These are phyloP conservation scores for Puccinia triticina DNA, from an alignment of 1,284 basidiomycete genomes.

Conservation along the genomic window DNA sequence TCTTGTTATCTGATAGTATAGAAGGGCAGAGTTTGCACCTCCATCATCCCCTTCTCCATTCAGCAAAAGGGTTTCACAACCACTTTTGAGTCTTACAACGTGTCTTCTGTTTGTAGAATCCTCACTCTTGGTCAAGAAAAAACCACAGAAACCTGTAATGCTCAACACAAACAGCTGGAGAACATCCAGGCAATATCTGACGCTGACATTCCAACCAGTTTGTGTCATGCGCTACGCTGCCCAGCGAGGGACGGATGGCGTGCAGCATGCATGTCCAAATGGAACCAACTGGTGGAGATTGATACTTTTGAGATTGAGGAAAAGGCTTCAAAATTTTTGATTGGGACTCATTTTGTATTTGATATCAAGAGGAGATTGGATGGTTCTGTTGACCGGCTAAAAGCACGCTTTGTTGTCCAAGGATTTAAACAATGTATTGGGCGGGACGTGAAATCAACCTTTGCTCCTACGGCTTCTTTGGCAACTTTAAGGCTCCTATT, in stretches of 20 bases:
- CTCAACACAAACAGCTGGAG: too few species aligned
- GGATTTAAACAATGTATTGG: neutral
- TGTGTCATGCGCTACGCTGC: neutral
- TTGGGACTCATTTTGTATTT: too few species aligned
- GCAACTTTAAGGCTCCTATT: neutral
- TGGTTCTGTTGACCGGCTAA: neutral
- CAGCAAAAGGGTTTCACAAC: too few species aligned
- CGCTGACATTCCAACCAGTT: neutral
- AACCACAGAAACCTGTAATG: too few species aligned
- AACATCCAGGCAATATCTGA: too few species aligned
- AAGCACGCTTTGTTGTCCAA: slow-evolving; percentile 8
- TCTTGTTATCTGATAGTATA: too few species aligned
- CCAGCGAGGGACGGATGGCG: neutral
- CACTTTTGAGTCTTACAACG: too few species aligned
- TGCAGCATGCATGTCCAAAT: too few species aligned
- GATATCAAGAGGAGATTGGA: neutral
- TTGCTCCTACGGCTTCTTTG: slow-evolving; percentile 2
- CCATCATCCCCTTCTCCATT: too few species aligned
- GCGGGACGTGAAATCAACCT: neutral
- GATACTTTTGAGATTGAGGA: neutral
- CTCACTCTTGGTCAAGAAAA: too few species aligned
- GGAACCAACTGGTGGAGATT: too few species aligned
- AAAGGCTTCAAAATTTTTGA: neutral
- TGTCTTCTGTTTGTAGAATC: neutral
- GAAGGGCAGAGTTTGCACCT: too few species aligned